Evolutionary conservation across 176 grass and related monocot genomes (phyloP).

Genomic region (Hordeum vulgare): DNA sequence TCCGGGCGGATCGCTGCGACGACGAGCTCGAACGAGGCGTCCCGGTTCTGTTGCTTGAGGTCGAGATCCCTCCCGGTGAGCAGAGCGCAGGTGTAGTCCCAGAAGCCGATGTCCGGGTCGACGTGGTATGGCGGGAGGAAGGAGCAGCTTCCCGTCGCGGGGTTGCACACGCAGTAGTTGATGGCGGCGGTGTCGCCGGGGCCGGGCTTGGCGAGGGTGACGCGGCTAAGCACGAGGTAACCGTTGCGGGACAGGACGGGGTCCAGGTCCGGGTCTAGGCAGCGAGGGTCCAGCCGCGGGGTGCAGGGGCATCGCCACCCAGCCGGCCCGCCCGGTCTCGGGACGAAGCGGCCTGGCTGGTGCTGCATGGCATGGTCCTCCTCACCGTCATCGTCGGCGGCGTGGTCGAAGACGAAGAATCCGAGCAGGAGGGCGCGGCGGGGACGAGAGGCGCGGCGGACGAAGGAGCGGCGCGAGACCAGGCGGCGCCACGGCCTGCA

Average conservation of each 20-base stretch:
- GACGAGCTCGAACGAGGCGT: background rate
- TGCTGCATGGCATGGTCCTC: background rate
- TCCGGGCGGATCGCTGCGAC: background rate
- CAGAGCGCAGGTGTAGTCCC: background rate
- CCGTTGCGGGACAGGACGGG: background rate
- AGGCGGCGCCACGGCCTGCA: background rate
- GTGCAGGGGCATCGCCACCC: background rate
- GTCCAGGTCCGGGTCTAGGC: background rate
- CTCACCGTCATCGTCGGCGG: background rate
- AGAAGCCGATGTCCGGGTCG: background rate
- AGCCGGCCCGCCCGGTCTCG: background rate
- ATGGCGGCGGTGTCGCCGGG: background rate
- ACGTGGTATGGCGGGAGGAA: background rate
- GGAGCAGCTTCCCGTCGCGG: background rate
- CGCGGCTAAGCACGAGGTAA: background rate
- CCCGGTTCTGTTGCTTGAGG: background rate
- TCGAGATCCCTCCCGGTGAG: background rate
- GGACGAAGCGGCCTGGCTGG: background rate
- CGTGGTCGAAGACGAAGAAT: background rate
- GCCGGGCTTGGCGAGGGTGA: background rate
- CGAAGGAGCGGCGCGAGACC: background rate
- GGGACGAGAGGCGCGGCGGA: background rate
- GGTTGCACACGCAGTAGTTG: background rate
- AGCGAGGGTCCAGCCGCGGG: background rate
- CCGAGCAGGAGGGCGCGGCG: background rate